These are phyloP conservation scores for Limtongia smithiae DNA, from an alignment of 805 yeast genomes.

Conservation along the genomic window DNA sequence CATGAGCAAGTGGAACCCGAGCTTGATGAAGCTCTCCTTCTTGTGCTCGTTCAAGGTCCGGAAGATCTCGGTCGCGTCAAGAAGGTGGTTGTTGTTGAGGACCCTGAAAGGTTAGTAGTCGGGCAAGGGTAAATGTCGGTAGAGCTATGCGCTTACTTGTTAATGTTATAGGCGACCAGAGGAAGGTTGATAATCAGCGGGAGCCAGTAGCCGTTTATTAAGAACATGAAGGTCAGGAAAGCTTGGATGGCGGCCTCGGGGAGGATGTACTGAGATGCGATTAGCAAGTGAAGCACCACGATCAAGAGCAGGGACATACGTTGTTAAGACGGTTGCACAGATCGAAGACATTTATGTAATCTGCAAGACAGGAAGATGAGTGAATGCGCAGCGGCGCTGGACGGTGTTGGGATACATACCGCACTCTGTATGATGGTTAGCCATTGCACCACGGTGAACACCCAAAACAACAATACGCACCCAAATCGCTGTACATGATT, in stretches of 20 bases:
- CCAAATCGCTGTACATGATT: constrained; percentile 91
- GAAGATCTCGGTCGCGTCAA: constrained; percentile 97
- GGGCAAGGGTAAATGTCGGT: background rate
- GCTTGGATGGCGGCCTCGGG: constrained; percentile 90
- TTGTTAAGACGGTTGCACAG: constrained; percentile 86
- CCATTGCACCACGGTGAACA: too few relatives aligned
- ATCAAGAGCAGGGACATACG: constrained; percentile 27
- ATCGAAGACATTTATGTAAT: constrained; percentile 96
- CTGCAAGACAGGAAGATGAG: constrained; percentile 43
- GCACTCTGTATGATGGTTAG: too few relatives aligned
- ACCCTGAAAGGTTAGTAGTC: constrained; percentile 32
- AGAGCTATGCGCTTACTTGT: constrained; percentile 46
- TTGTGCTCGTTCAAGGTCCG: constrained; percentile 90
- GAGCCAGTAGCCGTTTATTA: constrained; percentile 90
- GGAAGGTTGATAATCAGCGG: constrained; percentile 80
- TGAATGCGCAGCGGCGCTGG: background rate
- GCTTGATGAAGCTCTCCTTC: constrained; percentile 83
- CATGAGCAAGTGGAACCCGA: constrained; percentile 85
- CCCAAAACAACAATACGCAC: too few relatives aligned
- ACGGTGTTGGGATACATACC: background rate
- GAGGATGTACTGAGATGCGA: constrained; percentile 52
- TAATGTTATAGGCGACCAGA: constrained; percentile 74
- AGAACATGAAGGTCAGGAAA: constrained; percentile 61
- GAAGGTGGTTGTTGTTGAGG: constrained; percentile 71
- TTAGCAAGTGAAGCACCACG: too few relatives aligned